A percentile compares a stretch with the other conserved stretches of the same genome.
Conservation (phyloP, 2,329 filamentous ascomycete species). For the Microdochium trichocladiopsis region DNA sequence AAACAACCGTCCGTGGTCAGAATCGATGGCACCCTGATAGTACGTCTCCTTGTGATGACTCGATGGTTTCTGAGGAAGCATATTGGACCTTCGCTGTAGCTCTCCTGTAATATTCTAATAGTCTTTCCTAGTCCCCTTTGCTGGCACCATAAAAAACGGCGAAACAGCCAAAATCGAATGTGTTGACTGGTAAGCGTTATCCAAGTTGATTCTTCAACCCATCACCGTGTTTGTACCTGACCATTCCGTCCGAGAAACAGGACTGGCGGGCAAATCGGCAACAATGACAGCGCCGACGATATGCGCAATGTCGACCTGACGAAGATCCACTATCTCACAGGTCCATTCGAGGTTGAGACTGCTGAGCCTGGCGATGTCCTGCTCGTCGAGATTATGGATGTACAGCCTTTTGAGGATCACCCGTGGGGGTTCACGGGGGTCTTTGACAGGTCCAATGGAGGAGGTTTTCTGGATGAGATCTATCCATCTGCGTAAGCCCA, state of each 20-base stretch:
- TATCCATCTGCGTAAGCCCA: slow-evolving; percentile 70
- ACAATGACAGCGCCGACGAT: slow-evolving; percentile 87
- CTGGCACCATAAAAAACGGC: slow-evolving; percentile 66
- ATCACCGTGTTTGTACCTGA: slow-evolving; percentile 1
- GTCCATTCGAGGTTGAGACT: slow-evolving; percentile 79
- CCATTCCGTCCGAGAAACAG: slow-evolving; percentile 18
- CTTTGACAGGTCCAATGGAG: slow-evolving; percentile 75
- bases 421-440: slow-evolving; percentile 89
- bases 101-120: no score
- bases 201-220: slow-evolving; percentile 15
- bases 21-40: slow-evolving; percentile 93
- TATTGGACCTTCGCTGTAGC: no score
- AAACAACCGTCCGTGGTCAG: slow-evolving; percentile 28
- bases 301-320: slow-evolving; percentile 79
- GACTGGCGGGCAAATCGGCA: slow-evolving; percentile 76
- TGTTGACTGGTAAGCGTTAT: slow-evolving; percentile 56
- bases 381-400: slow-evolving; percentile 85
- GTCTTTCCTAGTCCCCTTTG: slow-evolving; percentile 56
- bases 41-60: slow-evolving; percentile 36
- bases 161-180: slow-evolving; percentile 94
- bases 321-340: slow-evolving; percentile 78
- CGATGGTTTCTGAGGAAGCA: no score
- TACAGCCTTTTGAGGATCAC: slow-evolving; percentile 77
- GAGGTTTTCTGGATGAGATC: slow-evolving; percentile 80
- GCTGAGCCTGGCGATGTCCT: slow-evolving; percentile 81